A percentile compares a stretch with the other conserved stretches of the same genome.
Conservation (phyloP, 768 basidiomycete species). For the Boletus barrowsii region DNA sequence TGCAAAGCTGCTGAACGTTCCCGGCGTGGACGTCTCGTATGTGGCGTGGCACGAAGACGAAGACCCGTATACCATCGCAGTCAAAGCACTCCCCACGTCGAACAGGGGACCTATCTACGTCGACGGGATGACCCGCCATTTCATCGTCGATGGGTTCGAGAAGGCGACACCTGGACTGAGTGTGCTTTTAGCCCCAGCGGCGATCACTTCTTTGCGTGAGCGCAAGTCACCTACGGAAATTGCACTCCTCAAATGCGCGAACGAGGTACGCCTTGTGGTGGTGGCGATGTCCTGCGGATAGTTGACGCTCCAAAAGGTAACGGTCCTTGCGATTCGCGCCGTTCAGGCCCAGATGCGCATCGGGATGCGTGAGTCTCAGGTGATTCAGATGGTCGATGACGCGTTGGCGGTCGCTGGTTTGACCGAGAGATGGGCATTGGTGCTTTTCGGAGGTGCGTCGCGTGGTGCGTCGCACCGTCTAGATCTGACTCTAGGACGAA, state of each 20-base stretch:
- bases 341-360: conserved; percentile 58
- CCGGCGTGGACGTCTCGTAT: conserved; percentile 43
- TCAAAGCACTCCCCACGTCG: conserved; percentile 28
- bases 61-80: conserved; percentile 57
- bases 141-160: conserved; percentile 62
- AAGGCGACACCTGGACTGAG: conserved; percentile 37
- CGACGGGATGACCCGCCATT: conserved; percentile 58
- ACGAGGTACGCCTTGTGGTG: conserved; percentile 52
- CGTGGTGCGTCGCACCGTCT: neutral
- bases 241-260: conserved; percentile 69
- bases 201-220: conserved; percentile 63
- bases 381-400: conserved; percentile 50
- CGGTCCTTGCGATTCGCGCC: conserved; percentile 67
- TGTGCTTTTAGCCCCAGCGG: conserved; percentile 50
- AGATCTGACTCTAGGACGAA: conserved; percentile 4
- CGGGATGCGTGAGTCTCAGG: conserved; percentile 77
- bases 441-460: conserved; percentile 73
- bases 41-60: conserved; percentile 67
- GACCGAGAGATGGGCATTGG: conserved; percentile 53
- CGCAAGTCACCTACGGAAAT: conserved; percentile 72
- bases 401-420: conserved; percentile 62
- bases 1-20: conserved; percentile 58
- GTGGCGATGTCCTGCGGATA: neutral
- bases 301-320: conserved; percentile 51
- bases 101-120: conserved; percentile 47